phyloP scores from a whole-genome alignment of 2,329 filamentous ascomycete species.

The Corynespora cassiicola region DNA sequence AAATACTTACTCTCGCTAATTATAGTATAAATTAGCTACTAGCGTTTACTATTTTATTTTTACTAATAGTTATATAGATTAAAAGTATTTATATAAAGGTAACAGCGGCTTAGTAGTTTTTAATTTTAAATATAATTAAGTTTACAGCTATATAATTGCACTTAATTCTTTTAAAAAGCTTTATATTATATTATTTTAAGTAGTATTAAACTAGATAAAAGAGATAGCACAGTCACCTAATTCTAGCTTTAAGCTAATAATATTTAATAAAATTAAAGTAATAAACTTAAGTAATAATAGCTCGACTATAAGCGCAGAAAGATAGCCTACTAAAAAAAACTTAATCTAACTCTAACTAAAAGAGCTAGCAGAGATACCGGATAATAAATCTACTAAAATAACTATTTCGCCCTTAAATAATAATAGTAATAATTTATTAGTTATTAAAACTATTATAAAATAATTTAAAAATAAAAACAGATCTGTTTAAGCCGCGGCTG shows the following conservation, averaged over 20 bases:
- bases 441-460: neutral
- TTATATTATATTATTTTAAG: no score
- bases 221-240: conserved; percentile 1
- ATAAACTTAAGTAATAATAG: conserved; percentile 2
- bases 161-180: no score
- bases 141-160: no score
- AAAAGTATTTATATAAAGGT: no score
- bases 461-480: neutral
- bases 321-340: neutral
- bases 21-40: no score
- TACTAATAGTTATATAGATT: no score
- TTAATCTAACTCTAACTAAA: conserved; percentile 3
- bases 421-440: conserved; percentile 4
- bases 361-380: conserved; percentile 3
- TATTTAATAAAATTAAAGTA: conserved; percentile 3
- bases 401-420: conserved; percentile 2
- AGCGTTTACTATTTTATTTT: no score
- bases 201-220: conserved; percentile 1
- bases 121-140: no score
- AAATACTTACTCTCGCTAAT: no score
- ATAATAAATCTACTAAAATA: conserved; percentile 1
- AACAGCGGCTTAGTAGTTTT: no score
- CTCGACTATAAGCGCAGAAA: conserved; percentile 3
- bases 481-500: neutral
- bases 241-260: conserved; percentile 3